Conservation (phyloP, 108 stramenopile genomes). For the Bacterosira constricta region DNA sequence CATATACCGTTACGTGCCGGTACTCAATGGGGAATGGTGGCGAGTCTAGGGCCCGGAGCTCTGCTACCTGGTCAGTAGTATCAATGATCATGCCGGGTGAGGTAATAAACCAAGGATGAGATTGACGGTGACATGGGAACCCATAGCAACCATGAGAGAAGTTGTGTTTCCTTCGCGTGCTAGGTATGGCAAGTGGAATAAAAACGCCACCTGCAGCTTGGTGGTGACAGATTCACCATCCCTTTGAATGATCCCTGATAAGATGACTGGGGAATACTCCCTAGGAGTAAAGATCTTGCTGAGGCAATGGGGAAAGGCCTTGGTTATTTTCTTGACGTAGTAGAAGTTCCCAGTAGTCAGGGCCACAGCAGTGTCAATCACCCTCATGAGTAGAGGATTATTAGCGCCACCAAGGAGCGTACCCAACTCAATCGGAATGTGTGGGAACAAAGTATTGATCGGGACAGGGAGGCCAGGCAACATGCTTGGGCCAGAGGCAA, state of each 20-base stretch:
- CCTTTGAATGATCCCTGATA: neutral
- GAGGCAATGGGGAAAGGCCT: neutral
- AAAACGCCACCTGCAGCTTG: neutral
- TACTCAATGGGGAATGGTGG: neutral
- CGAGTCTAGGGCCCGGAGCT: neutral
- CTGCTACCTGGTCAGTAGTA: neutral
- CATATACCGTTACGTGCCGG: neutral
- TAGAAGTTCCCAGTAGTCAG: neutral
- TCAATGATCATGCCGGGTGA: neutral
- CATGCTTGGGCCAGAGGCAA: neutral
- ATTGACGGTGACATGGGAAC: constrained; percentile 2
- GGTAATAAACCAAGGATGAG: constrained; percentile 9
- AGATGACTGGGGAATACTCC: neutral
- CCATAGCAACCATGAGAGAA: neutral
- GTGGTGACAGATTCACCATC: neutral
- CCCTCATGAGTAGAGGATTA: neutral
- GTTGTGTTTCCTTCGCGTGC: neutral
- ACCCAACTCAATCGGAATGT: neutral
- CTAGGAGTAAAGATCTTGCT: neutral
- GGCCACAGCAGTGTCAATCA: constrained; percentile 10
- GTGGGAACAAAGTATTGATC: neutral
- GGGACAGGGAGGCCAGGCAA: neutral
- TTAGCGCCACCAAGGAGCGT: neutral
- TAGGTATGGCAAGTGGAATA: neutral
- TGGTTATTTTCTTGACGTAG: neutral